These are phyloP conservation scores for Takashimella tepidaria DNA, from an alignment of 1,284 basidiomycete species.

Conservation along the genomic window DNA sequence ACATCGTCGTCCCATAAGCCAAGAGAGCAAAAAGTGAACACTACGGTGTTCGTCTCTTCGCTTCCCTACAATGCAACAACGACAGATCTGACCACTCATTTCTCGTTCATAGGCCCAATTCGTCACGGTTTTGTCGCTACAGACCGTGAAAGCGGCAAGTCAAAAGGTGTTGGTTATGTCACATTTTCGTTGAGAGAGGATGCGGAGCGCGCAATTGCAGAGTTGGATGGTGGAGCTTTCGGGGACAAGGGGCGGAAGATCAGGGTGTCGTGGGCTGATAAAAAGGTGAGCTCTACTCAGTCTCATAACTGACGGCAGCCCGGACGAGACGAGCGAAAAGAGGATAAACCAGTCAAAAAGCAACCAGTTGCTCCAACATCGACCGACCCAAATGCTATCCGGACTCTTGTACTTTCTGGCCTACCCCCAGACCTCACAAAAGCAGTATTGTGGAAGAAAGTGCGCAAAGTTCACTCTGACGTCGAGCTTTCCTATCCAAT, in stretches of 20 bases:
- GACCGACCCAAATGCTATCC: constrained; percentile 67
- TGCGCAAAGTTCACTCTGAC: constrained; percentile 65
- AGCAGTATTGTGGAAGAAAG: constrained; percentile 79
- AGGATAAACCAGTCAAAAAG: background rate
- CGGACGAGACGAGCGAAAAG: constrained; percentile 5
- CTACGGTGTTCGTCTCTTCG: constrained; percentile 49
- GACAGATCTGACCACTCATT: constrained; percentile 82
- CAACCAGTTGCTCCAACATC: background rate
- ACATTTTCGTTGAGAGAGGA: constrained; percentile 87
- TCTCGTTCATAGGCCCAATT: constrained; percentile 92
- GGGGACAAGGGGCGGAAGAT: constrained; percentile 59
- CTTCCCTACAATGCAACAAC: constrained; percentile 85
- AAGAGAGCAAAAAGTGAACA: constrained; percentile 6
- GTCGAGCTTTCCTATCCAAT: constrained; percentile 61
- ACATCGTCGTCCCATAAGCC: constrained; percentile 11
- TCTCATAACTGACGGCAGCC: constrained; percentile 4
- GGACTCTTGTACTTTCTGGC: constrained; percentile 72
- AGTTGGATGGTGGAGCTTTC: constrained; percentile 54
- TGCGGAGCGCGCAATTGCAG: constrained; percentile 67
- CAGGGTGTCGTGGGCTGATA: constrained; percentile 72
- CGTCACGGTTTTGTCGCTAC: constrained; percentile 90
- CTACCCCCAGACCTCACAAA: constrained; percentile 64
- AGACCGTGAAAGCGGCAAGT: constrained; percentile 61
- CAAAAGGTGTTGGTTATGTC: constrained; percentile 98
- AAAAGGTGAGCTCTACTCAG: constrained; percentile 57